These are phyloP conservation scores for Silene vulgaris DNA, from an alignment of 179 eudicot genomes.

Conservation along the genomic window DNA sequence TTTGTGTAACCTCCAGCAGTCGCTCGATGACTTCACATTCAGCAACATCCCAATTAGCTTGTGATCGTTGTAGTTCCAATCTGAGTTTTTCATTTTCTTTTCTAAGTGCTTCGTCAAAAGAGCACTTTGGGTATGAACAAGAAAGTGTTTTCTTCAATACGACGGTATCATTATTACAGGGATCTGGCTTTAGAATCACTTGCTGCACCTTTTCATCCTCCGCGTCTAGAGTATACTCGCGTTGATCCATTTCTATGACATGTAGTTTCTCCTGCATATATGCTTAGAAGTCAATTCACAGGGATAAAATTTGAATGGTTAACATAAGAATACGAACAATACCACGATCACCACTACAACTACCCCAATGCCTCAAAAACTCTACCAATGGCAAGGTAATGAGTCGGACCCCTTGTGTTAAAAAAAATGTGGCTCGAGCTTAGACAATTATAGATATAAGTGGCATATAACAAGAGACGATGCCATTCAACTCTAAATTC, in stretches of 20 bases:
- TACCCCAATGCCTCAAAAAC: neutral
- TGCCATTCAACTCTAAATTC: too few relatives aligned
- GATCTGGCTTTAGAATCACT: constrained; percentile 65
- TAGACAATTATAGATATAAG: too few relatives aligned
- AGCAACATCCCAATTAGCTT: constrained; percentile 57
- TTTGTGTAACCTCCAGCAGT: constrained; percentile 37
- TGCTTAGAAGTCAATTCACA: constrained; percentile 4
- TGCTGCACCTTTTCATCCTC: constrained; percentile 72
- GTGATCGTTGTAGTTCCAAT: constrained; percentile 70
- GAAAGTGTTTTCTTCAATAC: constrained; percentile 65
- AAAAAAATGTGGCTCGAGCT: too few relatives aligned
- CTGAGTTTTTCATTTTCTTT: constrained; percentile 84
- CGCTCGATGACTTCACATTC: constrained; percentile 81
- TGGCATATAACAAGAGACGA: too few relatives aligned
- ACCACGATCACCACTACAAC: neutral
- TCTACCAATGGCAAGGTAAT: neutral
- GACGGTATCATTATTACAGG: constrained; percentile 41
- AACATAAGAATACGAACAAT: neutral
- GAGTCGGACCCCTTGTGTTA: too few relatives aligned
- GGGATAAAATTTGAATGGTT: neutral
- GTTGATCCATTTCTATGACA: constrained; percentile 62
- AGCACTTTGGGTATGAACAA: constrained; percentile 61
- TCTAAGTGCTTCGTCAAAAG: constrained; percentile 63
- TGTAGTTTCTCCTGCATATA: constrained; percentile 64
- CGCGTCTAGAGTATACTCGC: constrained; percentile 79